phyloP scores from a whole-genome alignment of 257 asterid genomes.

The Solanum pimpinellifolium region DNA sequence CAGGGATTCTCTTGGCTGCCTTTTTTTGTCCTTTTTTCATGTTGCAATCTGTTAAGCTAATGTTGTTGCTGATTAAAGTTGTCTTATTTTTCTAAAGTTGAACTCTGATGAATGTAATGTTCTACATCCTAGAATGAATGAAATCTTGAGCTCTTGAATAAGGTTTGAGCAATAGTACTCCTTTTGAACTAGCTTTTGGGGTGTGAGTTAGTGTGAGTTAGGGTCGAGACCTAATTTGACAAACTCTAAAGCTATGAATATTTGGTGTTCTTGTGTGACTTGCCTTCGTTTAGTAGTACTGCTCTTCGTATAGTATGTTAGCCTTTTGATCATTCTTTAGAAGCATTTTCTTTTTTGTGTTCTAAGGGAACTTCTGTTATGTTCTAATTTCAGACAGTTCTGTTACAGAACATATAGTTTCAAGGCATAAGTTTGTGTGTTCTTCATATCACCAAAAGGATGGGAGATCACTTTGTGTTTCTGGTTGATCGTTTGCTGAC shows the following conservation, averaged over 20 bases:
- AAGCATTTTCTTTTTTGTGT: neutral
- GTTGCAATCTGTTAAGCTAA: neutral
- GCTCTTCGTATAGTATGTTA: neutral
- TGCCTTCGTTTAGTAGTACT: neutral
- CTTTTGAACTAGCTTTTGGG: neutral
- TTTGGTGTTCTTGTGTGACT: neutral
- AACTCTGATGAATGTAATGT: neutral
- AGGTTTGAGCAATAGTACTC: neutral
- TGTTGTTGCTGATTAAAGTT: neutral
- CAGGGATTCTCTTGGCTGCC: neutral
- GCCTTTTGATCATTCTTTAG: neutral
- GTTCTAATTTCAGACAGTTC: neutral
- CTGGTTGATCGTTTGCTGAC: conserved; percentile 95
- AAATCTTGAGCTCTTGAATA: neutral
- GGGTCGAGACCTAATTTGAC: neutral
- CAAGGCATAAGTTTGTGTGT: neutral
- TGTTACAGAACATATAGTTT: neutral
- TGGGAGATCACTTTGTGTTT: conserved; percentile 97
- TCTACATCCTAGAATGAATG: neutral
- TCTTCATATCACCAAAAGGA: neutral
- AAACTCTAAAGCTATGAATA: neutral
- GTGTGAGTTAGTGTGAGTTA: neutral
- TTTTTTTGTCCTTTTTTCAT: neutral
- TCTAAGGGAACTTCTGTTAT: neutral
- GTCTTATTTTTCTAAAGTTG: neutral